These are phyloP conservation scores for Daldinia bambusicola DNA, from an alignment of 495 filamentous ascomycete species.

Conservation along the genomic window DNA sequence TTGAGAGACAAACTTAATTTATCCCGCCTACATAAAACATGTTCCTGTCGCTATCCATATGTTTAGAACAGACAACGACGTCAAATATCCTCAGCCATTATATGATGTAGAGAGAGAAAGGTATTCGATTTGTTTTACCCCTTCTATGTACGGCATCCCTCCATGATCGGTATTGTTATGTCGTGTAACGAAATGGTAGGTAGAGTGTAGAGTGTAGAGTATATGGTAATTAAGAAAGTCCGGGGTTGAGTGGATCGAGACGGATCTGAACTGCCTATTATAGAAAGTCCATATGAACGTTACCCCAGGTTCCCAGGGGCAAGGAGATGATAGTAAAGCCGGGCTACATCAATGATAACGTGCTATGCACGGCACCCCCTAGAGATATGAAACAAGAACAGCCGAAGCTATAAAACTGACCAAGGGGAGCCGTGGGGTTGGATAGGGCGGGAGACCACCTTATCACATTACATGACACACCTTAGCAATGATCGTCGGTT, in stretches of 20 bases:
- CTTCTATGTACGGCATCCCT: background rate
- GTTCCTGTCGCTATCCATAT: background rate
- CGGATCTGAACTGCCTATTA: conserved; percentile 34
- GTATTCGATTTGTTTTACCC: too few species aligned
- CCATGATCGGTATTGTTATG: background rate
- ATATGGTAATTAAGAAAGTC: conserved; percentile 21
- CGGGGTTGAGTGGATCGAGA: conserved; percentile 23
- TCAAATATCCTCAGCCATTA: background rate
- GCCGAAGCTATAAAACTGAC: conserved; percentile 17
- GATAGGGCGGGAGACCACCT: conserved; percentile 25
- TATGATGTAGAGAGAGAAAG: background rate
- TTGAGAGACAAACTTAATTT: background rate
- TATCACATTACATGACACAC: conserved; percentile 21
- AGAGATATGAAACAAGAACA: conserved; percentile 34
- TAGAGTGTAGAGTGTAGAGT: background rate
- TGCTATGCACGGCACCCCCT: conserved; percentile 4
- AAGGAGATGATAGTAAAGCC: conserved; percentile 18
- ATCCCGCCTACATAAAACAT: conserved; percentile 7
- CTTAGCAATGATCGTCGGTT: conserved; percentile 40
- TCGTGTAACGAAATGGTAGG: background rate
- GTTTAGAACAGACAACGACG: conserved; percentile 2
- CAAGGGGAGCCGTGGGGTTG: conserved; percentile 27
- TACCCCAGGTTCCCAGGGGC: conserved; percentile 38
- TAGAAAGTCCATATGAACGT: conserved; percentile 39
- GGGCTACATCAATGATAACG: conserved; percentile 5